Conservation (phyloP, 2,329 filamentous ascomycete genomes). For the Coniella vitis region DNA sequence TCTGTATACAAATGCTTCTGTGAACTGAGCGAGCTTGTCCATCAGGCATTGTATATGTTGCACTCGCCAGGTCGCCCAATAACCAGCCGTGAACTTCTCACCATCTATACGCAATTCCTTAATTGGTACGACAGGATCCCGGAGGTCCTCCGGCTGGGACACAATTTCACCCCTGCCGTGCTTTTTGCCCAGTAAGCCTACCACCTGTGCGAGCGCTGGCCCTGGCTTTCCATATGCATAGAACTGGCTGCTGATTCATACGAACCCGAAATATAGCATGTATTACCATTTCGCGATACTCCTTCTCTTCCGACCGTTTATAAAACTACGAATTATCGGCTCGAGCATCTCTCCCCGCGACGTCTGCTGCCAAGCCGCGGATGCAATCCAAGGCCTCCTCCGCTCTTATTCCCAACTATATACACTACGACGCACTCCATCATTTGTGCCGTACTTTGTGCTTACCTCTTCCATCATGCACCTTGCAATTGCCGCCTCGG, state of each 20-base stretch:
- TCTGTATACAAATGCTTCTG: slow-evolving; percentile 64
- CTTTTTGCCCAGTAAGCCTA: slow-evolving; percentile 65
- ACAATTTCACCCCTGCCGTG: slow-evolving; percentile 67
- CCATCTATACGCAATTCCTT: slow-evolving; percentile 61
- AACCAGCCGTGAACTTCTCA: slow-evolving; percentile 55
- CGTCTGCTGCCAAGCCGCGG: slow-evolving; percentile 56
- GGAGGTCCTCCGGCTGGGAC: slow-evolving; percentile 53
- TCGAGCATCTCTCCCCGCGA: slow-evolving; percentile 58
- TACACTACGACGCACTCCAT: slow-evolving; percentile 50
- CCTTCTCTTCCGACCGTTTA: slow-evolving; percentile 67
- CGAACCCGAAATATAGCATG: slow-evolving; percentile 44
- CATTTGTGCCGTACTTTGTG: slow-evolving; percentile 57
- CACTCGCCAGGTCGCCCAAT: slow-evolving; percentile 62
- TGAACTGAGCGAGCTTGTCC: slow-evolving; percentile 66
- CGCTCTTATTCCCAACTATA: slow-evolving; percentile 53
- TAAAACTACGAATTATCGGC: slow-evolving; percentile 56
- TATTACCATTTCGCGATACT: slow-evolving; percentile 65
- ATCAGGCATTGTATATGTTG: slow-evolving; percentile 64
- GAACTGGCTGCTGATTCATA: slow-evolving; percentile 8
- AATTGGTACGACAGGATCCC: slow-evolving; percentile 67
- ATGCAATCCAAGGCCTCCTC: slow-evolving; percentile 50
- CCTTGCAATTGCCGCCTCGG: slow-evolving; percentile 43
- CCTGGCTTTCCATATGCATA: not conserved
- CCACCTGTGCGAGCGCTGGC: not conserved
- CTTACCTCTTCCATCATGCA: slow-evolving; percentile 56